Evolutionary conservation across 2,329 filamentous ascomycete genomes (phyloP).

Genomic region (Endothia cerciana): DNA sequence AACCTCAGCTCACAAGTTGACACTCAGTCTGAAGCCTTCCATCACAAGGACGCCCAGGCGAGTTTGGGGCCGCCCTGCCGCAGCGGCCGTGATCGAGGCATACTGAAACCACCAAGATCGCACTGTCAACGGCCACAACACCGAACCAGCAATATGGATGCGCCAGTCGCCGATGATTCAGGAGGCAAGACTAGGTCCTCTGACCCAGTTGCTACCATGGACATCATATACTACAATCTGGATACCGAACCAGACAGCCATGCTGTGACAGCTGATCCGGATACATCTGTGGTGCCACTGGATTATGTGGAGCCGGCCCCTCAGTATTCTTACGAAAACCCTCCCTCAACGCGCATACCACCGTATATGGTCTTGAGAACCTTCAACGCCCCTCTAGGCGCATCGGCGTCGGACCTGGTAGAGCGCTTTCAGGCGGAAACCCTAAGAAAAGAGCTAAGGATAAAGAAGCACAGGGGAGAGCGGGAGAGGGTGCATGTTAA

Average conservation of each 20-base stretch:
- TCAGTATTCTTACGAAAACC: too few relatives aligned
- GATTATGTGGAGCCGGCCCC: not conserved
- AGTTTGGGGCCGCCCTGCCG: not conserved
- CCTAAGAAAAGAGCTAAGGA: not conserved
- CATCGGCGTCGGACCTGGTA: not conserved
- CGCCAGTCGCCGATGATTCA: not conserved
- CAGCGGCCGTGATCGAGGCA: not conserved
- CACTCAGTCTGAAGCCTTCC: not conserved
- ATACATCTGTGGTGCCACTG: not conserved
- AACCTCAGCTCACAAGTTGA: not conserved
- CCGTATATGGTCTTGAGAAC: not conserved
- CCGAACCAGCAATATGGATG: not conserved
- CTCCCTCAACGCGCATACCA: too few relatives aligned
- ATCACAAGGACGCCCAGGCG: not conserved
- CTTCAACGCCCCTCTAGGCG: not conserved
- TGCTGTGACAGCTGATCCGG: not conserved
- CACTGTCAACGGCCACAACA: not conserved
- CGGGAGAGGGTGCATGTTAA: not conserved
- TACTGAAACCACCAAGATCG: too few relatives aligned
- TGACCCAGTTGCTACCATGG: not conserved
- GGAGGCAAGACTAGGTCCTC: not conserved
- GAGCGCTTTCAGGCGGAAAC: not conserved
- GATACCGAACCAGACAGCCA: not conserved
- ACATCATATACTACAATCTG: conserved; percentile 4
- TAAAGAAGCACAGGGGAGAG: not conserved